These are phyloP conservation scores for Tanacetum coccineum DNA, from an alignment of 129 eudicot genomes.

Conservation along the genomic window DNA sequence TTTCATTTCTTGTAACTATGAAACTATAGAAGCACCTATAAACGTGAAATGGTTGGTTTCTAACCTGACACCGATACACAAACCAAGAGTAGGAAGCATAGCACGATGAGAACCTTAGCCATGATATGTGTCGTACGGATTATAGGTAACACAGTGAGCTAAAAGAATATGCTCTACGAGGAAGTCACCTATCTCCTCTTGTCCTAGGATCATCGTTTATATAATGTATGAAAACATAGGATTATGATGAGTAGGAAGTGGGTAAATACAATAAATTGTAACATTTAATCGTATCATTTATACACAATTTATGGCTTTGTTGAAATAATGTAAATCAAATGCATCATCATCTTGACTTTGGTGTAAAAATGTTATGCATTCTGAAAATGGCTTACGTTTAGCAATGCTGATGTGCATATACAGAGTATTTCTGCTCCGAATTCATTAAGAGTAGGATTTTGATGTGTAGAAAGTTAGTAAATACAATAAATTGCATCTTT, in stretches of 20 bases:
- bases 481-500: neutral
- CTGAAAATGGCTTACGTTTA: too few relatives aligned
- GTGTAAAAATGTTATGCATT: too few relatives aligned
- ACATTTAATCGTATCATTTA: neutral
- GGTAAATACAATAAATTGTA: neutral
- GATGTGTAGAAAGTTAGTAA: neutral
- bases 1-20: too few relatives aligned
- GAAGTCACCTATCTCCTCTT: too few relatives aligned
- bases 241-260: neutral
- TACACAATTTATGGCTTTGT: neutral
- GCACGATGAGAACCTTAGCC: neutral
- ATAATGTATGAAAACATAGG: neutral
- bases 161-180: too few relatives aligned
- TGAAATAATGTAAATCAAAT: neutral
- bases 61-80: slow-evolving; percentile 16
- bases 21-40: too few relatives aligned
- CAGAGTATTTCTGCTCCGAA: too few relatives aligned
- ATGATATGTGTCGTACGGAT: neutral
- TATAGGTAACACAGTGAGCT: too few relatives aligned
- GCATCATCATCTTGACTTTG: too few relatives aligned
- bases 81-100: slow-evolving; percentile 17
- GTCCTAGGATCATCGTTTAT: neutral
- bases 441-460: neutral
- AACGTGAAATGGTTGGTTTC: neutral
- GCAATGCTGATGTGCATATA: too few relatives aligned